These are phyloP conservation scores for Penicillium sclerotigenum DNA, from an alignment of 2,329 filamentous ascomycete species.

Conservation along the genomic window DNA sequence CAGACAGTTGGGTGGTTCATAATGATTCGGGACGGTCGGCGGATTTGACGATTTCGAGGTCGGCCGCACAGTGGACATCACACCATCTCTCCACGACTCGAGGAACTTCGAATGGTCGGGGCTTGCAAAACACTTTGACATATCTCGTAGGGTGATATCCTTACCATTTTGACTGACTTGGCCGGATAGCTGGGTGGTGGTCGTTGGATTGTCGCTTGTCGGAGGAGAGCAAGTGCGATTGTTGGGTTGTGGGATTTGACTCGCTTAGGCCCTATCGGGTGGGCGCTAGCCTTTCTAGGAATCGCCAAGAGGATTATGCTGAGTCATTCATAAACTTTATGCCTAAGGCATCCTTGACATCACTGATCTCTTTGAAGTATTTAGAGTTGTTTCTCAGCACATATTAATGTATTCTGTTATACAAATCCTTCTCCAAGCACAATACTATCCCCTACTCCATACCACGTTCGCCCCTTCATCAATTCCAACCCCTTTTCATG, in stretches of 20 bases:
- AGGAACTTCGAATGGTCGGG: constrained; percentile 25
- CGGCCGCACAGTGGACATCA: constrained; percentile 18
- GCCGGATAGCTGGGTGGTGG: constrained; percentile 44
- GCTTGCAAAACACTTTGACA: constrained; percentile 22
- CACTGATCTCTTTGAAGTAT: background rate
- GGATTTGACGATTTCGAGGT: constrained; percentile 17
- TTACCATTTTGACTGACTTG: constrained; percentile 51
- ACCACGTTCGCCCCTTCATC: constrained; percentile 76
- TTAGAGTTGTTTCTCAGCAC: background rate
- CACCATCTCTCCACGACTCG: constrained; percentile 14
- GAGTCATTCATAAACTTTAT: constrained; percentile 16
- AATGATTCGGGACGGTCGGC: constrained; percentile 12
- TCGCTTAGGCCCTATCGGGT: constrained; percentile 45
- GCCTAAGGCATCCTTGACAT: background rate
- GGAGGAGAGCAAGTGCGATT: constrained; percentile 35
- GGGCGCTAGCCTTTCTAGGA: constrained; percentile 30
- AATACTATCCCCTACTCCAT: constrained; percentile 75
- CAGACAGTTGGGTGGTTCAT: background rate
- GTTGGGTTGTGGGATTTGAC: constrained; percentile 45
- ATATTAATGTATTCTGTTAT: constrained; percentile 13
- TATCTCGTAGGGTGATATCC: constrained; percentile 18
- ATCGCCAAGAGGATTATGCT: constrained; percentile 18
- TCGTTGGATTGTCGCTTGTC: constrained; percentile 43
- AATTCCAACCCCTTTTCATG: constrained; percentile 77
- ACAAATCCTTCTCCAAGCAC: constrained; percentile 51